A percentile compares a stretch with the other conserved stretches of the same genome.
These are phyloP conservation scores for Fusarium sp. DNA, from an alignment of 2,329 filamentous ascomycete species.

Conservation along the genomic window DNA sequence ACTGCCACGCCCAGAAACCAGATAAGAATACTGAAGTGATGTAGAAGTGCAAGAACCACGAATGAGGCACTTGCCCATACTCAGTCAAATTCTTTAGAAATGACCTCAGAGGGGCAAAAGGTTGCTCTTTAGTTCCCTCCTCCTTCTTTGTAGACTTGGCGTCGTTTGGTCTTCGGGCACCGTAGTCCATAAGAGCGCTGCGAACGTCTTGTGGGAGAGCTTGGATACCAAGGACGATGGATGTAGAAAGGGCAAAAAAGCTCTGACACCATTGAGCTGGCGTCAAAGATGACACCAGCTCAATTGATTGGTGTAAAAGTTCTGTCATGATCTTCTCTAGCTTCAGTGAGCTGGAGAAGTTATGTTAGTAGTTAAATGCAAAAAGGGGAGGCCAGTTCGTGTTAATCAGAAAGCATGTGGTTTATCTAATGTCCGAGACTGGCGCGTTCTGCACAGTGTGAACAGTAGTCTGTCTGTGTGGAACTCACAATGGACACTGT, in stretches of 20 bases:
- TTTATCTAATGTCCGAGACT: constrained; percentile 1
- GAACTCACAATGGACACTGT: background rate
- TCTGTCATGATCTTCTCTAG: constrained; percentile 10
- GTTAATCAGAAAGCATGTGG: constrained; percentile 16
- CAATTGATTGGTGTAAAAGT: constrained; percentile 1
- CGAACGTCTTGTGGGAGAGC: constrained; percentile 59
- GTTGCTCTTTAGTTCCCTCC: constrained; percentile 9
- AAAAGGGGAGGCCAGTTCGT: background rate
- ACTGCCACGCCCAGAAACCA: constrained; percentile 78
- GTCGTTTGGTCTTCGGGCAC: constrained; percentile 56
- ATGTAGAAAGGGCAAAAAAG: constrained; percentile 60
- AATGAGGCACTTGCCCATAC: constrained; percentile 77
- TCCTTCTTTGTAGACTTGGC: constrained; percentile 30
- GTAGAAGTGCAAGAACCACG: constrained; percentile 93
- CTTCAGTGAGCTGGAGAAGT: background rate
- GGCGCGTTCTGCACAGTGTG: constrained; percentile 14
- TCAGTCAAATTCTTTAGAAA: constrained; percentile 50
- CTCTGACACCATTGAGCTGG: constrained; percentile 58
- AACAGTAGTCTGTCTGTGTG: background rate
- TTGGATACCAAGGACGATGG: constrained; percentile 57
- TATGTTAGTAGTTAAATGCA: background rate
- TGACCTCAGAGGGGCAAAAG: constrained; percentile 35
- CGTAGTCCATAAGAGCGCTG: constrained; percentile 63
- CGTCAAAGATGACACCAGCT: constrained; percentile 23
- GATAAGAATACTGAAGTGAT: constrained; percentile 76